Conservation (phyloP, 2,329 filamentous ascomycete species). For the Cytospora piceae region DNA sequence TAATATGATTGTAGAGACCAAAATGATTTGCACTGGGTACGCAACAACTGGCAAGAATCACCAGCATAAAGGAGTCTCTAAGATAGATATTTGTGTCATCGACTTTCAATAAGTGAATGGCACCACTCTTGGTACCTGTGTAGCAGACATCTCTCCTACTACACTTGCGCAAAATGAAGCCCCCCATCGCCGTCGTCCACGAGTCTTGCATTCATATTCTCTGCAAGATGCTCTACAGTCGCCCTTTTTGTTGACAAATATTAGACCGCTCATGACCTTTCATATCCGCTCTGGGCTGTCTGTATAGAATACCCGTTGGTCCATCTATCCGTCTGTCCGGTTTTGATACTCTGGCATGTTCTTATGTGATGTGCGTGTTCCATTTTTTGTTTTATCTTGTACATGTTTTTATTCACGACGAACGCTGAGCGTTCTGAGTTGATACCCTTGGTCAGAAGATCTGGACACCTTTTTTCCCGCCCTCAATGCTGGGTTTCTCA, state of each 20-base stretch:
- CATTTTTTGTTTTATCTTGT: slow-evolving; percentile 3
- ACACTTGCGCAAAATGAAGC: too few species aligned
- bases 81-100: too few species aligned
- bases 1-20: too few species aligned
- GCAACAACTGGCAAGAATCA: too few species aligned
- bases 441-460: not conserved
- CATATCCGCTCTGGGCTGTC: not conserved
- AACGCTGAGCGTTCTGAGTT: slow-evolving; percentile 24
- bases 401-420: slow-evolving; percentile 7
- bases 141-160: too few species aligned
- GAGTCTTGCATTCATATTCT: too few species aligned
- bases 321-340: not conserved
- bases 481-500: slow-evolving; percentile 22
- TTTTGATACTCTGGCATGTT: slow-evolving; percentile 1
- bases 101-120: too few species aligned
- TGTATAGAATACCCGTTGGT: slow-evolving; percentile 12
- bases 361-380: slow-evolving; percentile 17
- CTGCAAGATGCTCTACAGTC: not conserved
- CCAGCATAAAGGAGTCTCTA: too few species aligned
- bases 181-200: too few species aligned
- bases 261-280: not conserved
- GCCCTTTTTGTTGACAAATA: slow-evolving; percentile 7
- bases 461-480: slow-evolving; percentile 1
- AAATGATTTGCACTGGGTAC: too few species aligned
- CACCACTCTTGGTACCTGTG: too few species aligned